Evolutionary conservation across 768 basidiomycete species (phyloP).

Genomic region (Tylopilus felleus): DNA sequence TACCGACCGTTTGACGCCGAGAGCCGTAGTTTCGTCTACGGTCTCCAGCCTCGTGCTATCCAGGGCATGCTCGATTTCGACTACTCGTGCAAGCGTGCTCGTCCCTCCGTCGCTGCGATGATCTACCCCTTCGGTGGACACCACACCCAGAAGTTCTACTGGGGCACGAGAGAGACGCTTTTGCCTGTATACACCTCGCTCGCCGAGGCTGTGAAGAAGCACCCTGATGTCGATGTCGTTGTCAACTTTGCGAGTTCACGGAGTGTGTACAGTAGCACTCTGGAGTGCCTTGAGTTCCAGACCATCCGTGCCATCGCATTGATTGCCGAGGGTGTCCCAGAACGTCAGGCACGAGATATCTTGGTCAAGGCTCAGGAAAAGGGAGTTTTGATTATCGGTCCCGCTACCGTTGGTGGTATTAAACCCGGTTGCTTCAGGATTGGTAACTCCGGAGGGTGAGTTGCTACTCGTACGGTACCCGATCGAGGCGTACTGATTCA

Average conservation of each 20-base stretch:
- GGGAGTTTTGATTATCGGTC: conserved; percentile 90
- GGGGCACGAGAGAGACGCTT: conserved; percentile 99
- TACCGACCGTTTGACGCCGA: conserved; percentile 90
- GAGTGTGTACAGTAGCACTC: conserved; percentile 90
- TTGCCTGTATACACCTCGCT: conserved; percentile 95
- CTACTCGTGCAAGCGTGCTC: conserved; percentile 90
- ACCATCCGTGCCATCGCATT: conserved; percentile 64
- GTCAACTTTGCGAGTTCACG: conserved; percentile 97
- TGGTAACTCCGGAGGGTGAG: conserved; percentile 95
- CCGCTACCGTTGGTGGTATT: conserved; percentile 98
- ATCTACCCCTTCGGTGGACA: conserved; percentile 99
- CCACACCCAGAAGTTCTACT: conserved; percentile 99
- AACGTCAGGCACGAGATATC: conserved; percentile 95
- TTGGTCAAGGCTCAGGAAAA: conserved; percentile 83
- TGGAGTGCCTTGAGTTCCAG: conserved; percentile 74
- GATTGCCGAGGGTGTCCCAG: conserved; percentile 99
- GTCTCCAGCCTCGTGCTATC: conserved; percentile 98
- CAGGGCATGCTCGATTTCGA: conserved; percentile 99
- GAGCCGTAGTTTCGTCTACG: conserved; percentile 97
- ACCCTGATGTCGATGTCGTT: conserved; percentile 93
- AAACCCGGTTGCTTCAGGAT: conserved; percentile 99
- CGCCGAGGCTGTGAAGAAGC: conserved; percentile 89
- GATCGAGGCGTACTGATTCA: conserved; percentile 3
- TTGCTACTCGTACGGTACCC: not conserved
- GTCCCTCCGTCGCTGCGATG: conserved; percentile 97